Percentiles rank a stretch among this genome's conserved stretches.
phyloP scores from a whole-genome alignment of 2,329 filamentous ascomycete genomes.

The Trichoderma atroviride region DNA sequence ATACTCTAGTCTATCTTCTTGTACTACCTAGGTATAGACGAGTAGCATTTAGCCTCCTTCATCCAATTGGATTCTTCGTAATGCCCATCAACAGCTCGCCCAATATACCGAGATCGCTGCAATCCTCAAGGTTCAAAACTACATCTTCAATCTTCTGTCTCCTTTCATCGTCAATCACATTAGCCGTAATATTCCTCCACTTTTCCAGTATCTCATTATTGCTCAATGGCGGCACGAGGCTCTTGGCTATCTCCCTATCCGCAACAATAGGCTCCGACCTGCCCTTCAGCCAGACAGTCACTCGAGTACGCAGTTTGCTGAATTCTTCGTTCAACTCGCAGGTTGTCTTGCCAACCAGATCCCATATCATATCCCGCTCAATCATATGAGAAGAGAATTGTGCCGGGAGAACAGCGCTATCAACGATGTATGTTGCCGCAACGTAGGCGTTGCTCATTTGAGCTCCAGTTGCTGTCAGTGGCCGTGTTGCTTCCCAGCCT shows the following conservation, averaged over 20 bases:
- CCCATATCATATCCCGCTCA: slow-evolving; percentile 42
- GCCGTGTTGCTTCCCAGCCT: slow-evolving; percentile 41
- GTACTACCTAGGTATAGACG: too few relatives aligned
- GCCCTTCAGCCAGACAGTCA: slow-evolving; percentile 27
- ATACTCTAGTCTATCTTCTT: too few relatives aligned
- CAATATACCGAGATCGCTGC: slow-evolving; percentile 12
- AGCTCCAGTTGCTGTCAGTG: slow-evolving; percentile 41
- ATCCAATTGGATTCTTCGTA: slow-evolving; percentile 12
- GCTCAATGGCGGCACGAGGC: slow-evolving; percentile 38
- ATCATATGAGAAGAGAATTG: slow-evolving; percentile 40
- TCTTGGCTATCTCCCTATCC: slow-evolving; percentile 33
- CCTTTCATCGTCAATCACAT: slow-evolving; percentile 37
- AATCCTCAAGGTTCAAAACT: slow-evolving; percentile 36
- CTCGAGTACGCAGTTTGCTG: slow-evolving; percentile 26
- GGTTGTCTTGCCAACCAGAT: slow-evolving; percentile 37
- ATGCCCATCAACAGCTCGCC: slow-evolving; percentile 7
- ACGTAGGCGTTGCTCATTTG: slow-evolving; percentile 45
- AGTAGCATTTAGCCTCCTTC: neutral
- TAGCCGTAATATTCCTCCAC: slow-evolving; percentile 37
- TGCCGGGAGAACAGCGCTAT: slow-evolving; percentile 39
- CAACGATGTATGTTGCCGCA: slow-evolving; percentile 42
- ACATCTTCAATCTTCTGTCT: slow-evolving; percentile 37
- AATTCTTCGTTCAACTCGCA: slow-evolving; percentile 31
- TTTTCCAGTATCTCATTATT: slow-evolving; percentile 45
- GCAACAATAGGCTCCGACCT: slow-evolving; percentile 26